Evolutionary conservation across 495 filamentous ascomycete species (phyloP).

Genomic region (Podospora conica): DNA sequence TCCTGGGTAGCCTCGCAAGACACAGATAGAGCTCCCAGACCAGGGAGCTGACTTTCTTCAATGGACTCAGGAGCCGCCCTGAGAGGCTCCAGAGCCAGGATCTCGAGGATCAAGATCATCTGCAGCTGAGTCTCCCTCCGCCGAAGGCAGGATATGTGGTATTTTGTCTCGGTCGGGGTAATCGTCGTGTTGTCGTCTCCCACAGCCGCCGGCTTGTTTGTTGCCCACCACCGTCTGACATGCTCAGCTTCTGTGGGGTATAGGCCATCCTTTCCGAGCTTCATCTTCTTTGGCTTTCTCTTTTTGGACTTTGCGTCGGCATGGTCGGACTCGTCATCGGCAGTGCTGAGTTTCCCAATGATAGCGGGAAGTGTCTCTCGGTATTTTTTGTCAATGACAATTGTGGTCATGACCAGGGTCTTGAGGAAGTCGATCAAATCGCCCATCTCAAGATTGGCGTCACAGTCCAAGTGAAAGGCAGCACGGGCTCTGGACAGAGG

Average conservation of each 20-base stretch:
- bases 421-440: slow-evolving; percentile 64
- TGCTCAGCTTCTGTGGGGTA: slow-evolving; percentile 71
- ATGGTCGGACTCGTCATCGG: slow-evolving; percentile 54
- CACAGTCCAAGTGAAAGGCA: slow-evolving; percentile 57
- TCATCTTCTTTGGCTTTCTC: slow-evolving; percentile 62
- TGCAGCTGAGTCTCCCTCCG: slow-evolving; percentile 81
- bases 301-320: slow-evolving; percentile 45
- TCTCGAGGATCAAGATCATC: slow-evolving; percentile 83
- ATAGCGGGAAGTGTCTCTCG: slow-evolving; percentile 64
- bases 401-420: slow-evolving; percentile 61
- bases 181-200: slow-evolving; percentile 32
- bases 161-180: slow-evolving; percentile 43
- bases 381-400: slow-evolving; percentile 84
- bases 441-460: slow-evolving; percentile 46
- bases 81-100: slow-evolving; percentile 64
- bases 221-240: slow-evolving; percentile 73
- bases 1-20: slow-evolving; percentile 23
- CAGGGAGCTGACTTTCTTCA: slow-evolving; percentile 38
- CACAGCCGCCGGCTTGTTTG: slow-evolving; percentile 34
- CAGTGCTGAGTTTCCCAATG: slow-evolving; percentile 56
- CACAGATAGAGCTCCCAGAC: slow-evolving; percentile 20
- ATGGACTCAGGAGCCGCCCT: slow-evolving; percentile 32
- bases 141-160: slow-evolving; percentile 58
- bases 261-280: slow-evolving; percentile 67
- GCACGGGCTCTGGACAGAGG: slow-evolving; percentile 82